phyloP scores from a whole-genome alignment of 139 green algal species.

The Desmodesmus armatus region DNA sequence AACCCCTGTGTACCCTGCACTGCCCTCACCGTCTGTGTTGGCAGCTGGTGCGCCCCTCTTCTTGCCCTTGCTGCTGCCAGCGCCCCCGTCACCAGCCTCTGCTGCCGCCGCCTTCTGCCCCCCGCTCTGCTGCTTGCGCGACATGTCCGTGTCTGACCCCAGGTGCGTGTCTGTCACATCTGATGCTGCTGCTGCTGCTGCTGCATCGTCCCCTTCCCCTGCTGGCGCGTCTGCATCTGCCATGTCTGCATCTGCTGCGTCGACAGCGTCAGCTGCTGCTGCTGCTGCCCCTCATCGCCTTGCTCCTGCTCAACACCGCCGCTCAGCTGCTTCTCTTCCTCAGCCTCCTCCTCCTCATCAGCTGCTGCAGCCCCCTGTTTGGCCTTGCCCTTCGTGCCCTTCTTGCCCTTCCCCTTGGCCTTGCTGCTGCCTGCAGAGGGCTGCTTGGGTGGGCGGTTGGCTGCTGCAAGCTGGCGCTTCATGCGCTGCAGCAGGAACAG shows the following conservation, averaged over 20 bases:
- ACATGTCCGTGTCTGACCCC: not conserved
- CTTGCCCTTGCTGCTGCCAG: conserved; percentile 23
- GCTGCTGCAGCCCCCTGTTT: not conserved
- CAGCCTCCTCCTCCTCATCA: not conserved
- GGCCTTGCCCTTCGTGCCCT: not conserved
- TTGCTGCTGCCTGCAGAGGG: not conserved
- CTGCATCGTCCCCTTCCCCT: not conserved
- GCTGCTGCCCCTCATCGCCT: not conserved
- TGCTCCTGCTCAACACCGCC: not conserved
- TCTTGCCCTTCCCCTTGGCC: not conserved
- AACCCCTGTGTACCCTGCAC: no score
- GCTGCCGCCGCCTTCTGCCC: not conserved
- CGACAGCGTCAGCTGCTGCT: not conserved
- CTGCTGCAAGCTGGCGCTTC: conserved; percentile 32
- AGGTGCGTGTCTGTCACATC: conserved; percentile 3
- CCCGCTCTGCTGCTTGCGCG: not conserved
- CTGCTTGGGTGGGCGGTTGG: conserved; percentile 18
- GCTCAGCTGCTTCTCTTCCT: not conserved
- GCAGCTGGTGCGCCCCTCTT: not conserved
- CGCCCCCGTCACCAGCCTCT: not conserved
- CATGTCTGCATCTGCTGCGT: not conserved
- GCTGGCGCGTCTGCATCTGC: not conserved
- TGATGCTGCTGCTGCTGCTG: conserved; percentile 8
- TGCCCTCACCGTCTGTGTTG: no score
- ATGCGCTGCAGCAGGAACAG: conserved; percentile 27